These are phyloP conservation scores for Kwoniella sp. DNA, from an alignment of 768 basidiomycete genomes.

Conservation along the genomic window DNA sequence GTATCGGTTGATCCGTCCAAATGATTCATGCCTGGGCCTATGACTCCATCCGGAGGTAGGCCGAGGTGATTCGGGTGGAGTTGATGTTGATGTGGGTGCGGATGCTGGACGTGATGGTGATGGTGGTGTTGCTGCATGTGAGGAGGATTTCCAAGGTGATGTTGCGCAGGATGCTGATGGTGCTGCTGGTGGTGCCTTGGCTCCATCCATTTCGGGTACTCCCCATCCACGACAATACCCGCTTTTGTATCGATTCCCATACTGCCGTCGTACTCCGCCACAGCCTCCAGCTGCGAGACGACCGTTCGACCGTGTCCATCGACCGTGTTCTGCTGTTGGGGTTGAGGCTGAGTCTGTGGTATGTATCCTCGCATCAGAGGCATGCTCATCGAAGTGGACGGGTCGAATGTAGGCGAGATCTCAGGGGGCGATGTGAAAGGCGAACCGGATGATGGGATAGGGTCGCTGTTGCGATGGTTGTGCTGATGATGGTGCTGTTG, in stretches of 20 bases:
- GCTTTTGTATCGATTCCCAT: not conserved
- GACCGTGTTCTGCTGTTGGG: not conserved
- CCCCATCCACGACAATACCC: not conserved
- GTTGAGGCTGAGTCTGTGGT: not conserved
- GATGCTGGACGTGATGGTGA: conserved; percentile 1
- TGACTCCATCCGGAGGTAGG: not conserved
- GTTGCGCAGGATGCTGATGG: not conserved
- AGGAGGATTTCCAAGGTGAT: not conserved
- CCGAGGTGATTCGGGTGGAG: not conserved
- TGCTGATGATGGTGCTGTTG: not conserved
- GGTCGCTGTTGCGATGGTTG: conserved; percentile 1
- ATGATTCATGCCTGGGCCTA: not conserved
- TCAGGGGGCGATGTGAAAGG: conserved; percentile 14
- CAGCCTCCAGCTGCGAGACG: not conserved
- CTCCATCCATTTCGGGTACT: conserved; percentile 7
- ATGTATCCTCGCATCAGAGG: conserved; percentile 11
- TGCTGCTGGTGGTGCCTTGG: not conserved
- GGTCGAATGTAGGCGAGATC: conserved; percentile 22
- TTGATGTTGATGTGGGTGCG: conserved; percentile 3
- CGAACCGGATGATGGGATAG: conserved; percentile 7
- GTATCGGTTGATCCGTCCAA: not conserved
- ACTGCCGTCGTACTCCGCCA: not conserved
- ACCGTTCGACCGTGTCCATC: not conserved
- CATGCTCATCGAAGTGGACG: conserved; percentile 1
- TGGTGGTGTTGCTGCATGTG: not conserved